Conservation (phyloP, 129 eudicot species). For the Silybum marianum region DNA sequence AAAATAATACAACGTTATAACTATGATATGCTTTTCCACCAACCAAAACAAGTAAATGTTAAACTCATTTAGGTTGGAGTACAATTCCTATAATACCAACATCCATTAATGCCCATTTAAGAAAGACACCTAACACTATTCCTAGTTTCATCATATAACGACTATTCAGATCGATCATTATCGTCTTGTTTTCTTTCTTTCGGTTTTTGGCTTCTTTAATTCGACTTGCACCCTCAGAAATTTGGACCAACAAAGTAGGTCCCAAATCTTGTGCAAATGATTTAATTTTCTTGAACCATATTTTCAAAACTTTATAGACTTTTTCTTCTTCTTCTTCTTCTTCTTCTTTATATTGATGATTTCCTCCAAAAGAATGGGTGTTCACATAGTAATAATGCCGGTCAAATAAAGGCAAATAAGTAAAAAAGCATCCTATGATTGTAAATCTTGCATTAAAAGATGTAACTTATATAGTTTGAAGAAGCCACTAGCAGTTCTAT, state of each 20-base stretch:
- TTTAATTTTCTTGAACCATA: neutral
- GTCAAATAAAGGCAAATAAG: slow-evolving; percentile 24
- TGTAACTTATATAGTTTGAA: neutral
- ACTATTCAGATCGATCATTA: neutral
- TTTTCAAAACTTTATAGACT: neutral
- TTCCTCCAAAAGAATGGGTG: neutral
- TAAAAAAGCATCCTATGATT: neutral
- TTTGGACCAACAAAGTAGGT: slow-evolving; percentile 3
- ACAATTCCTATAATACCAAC: neutral
- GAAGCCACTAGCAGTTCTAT: neutral
- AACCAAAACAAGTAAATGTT: slow-evolving; percentile 12
- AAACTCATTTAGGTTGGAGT: slow-evolving; percentile 4
- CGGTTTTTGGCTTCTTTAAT: neutral
- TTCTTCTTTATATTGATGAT: neutral
- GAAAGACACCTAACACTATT: slow-evolving; percentile 17
- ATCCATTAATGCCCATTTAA: slow-evolving; percentile 18
- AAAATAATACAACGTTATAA: neutral
- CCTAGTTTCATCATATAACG: neutral
- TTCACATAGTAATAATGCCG: slow-evolving; percentile 8
- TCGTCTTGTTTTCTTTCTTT: neutral
- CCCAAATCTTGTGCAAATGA: neutral
- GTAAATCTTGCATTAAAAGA: slow-evolving; percentile 13
- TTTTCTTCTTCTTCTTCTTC: neutral
- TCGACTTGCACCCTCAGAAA: neutral
- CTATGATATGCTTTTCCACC: neutral